Base-by-base conservation (phyloP, 208 protist genomes). In the Trypanosoma mega region DNA sequence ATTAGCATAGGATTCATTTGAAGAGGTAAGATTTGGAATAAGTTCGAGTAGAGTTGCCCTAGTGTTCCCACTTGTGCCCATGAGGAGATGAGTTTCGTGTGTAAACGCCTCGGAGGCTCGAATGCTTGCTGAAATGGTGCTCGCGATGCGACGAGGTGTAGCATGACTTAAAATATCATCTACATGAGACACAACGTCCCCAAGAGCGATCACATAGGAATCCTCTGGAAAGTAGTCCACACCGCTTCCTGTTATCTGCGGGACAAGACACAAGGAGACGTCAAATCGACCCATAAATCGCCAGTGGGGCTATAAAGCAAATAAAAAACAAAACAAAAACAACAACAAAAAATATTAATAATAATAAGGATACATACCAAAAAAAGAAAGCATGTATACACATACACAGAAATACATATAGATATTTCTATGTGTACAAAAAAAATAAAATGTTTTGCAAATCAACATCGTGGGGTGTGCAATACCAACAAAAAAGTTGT, bases 201-300 rank as follows among this genome's bases (percentile, higher is more conserved):
- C 63, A 0, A 85, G 53, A 0, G 61, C 63, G 4, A 80, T 57
- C 12, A 54, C 69, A 29, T 59, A 23, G n/a, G 47, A n/a, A 20
- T 61, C 49, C 30, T 71, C 56, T 31, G 47, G 36, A 27, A 71
- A 29, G 29, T 14, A 56, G 23, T 64, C 56, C 43, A 18, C 31
- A 24, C 21, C 49, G 44, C 23, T 14, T 50, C 34, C 58, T 37
- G 23, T 21, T 14, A 29, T 21, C 39, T 65, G 59, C 9, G 58
- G 55, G n/a, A 74, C 61, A 46, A 87, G 58, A 51, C 83, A 90
- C 11, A 85, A 39, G 6, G 74, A 63, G 9, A 71, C 63, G 34
- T 50, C 60, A 58, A 85, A 86, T 33, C 76, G 75, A 14, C 50
- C 49, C 74, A 79, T 84, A 1, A 30, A 39, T 46, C 23, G 44